Conservation (phyloP, 768 basidiomycete species). For the Amanita molliuscula region DNA sequence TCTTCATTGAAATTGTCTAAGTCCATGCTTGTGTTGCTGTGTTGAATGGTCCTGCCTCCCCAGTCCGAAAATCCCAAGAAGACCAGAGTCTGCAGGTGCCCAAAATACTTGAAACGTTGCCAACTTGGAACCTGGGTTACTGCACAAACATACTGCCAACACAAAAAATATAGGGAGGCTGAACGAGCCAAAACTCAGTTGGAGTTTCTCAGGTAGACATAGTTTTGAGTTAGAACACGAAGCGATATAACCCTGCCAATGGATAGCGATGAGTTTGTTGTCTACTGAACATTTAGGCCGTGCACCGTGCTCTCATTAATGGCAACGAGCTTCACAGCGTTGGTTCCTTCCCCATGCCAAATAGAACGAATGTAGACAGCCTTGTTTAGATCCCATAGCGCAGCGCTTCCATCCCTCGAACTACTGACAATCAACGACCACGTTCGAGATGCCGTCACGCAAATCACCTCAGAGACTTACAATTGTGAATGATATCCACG, state of each 20-base stretch:
- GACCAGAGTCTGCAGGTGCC: too few relatives aligned
- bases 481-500: conserved; percentile 93
- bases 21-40: too few relatives aligned
- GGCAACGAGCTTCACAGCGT: conserved; percentile 55
- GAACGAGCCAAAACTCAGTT: too few relatives aligned
- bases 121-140: too few relatives aligned
- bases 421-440: conserved; percentile 85
- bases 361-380: conserved; percentile 75
- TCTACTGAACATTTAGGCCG: background rate
- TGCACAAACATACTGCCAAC: too few relatives aligned
- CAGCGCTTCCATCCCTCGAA: conserved; percentile 77
- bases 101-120: too few relatives aligned
- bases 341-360: conserved; percentile 44
- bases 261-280: background rate
- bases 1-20: too few relatives aligned
- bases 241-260: conserved; percentile 71
- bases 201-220: too few relatives aligned
- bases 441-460: conserved; percentile 60
- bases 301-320: conserved; percentile 84
- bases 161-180: too few relatives aligned
- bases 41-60: too few relatives aligned
- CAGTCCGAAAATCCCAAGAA: too few relatives aligned
- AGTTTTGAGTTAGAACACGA: conserved; percentile 66
- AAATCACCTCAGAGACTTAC: conserved; percentile 47
- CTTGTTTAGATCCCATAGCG: conserved; percentile 84